Base-by-base conservation (phyloP, 352 stramenopile species). In the Phytophthora litchii region DNA sequence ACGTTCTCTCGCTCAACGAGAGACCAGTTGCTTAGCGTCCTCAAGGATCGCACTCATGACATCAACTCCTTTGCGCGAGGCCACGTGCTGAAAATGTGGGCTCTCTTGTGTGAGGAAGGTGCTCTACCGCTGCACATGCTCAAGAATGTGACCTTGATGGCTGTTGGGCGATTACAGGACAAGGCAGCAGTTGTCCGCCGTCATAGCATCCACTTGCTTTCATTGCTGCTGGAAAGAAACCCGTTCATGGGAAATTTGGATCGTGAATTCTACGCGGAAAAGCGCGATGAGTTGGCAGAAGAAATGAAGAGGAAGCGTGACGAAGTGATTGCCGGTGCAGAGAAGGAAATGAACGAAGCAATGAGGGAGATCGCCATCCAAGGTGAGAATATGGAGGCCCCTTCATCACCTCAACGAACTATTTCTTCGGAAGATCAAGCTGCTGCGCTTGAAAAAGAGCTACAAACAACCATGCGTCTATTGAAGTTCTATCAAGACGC, bases 181-280 rank as follows among this genome's bases (percentile, higher is more conserved):
- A 98, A 98, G 66, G 95, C 91, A 31, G 91, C 94, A 1, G 85
- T 98, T 14, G 95, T 98, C 45, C 78, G 96, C 19, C 91, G 94
- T 40, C 86, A 96, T 27, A 90, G 74, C 13, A 80, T 93, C 40
- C 59, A 94, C 64, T 67, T 98, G 27, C 70, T 98, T 4, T 97
- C 84, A n/a, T 60, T 83, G 14, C 45, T 98, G 31, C 60, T 99
- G 4, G 89, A 97, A 65, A 95, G 92, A 54, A 99, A 99, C 61
- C 96, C 95, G 9, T 99, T 95, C 64, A 94, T 96, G 80, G 90
- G 87, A 13, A 89, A 92, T 40, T 70, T 99, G 8, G 78, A 98
- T 38, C 72, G 71, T 27, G 43, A 81, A 16, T 94, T 87, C 11
- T 97, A 97, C 58, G 56, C 70, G 25, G 65, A 72, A 32, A 97